Evolutionary conservation across 2,329 filamentous ascomycete species (phyloP).

Genomic region (Zasmidium angulare): DNA sequence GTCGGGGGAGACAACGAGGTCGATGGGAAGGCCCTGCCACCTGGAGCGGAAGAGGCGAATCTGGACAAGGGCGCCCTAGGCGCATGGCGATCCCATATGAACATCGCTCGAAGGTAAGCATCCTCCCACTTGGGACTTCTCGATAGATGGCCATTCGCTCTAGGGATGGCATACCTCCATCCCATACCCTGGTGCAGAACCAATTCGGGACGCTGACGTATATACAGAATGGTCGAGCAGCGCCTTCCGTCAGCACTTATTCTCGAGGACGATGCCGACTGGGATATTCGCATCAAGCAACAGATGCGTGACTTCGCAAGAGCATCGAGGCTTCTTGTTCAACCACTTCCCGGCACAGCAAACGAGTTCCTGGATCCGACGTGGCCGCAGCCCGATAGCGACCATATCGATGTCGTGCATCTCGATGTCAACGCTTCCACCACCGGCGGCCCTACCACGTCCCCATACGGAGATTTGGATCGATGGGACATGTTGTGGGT

Average conservation of each 20-base stretch:
- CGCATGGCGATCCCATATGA: constrained; percentile 30
- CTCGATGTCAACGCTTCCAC: constrained; percentile 15
- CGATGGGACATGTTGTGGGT: constrained; percentile 39
- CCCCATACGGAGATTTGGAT: constrained; percentile 40
- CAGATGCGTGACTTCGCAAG: constrained; percentile 38
- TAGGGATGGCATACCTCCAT: too few species aligned
- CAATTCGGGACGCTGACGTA: constrained; percentile 23
- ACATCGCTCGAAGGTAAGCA: constrained; percentile 24
- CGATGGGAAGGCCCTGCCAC: constrained; percentile 33
- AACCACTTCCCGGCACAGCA: constrained; percentile 20
- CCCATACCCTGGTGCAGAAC: not conserved
- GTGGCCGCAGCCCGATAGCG: constrained; percentile 12
- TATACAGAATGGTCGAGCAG: constrained; percentile 36
- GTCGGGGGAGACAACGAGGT: constrained; percentile 47
- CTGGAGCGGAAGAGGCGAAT: constrained; percentile 29
- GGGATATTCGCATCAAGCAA: constrained; percentile 43
- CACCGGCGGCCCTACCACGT: constrained; percentile 24
- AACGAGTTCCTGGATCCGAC: constrained; percentile 23
- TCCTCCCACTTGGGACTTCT: too few species aligned
- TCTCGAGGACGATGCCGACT: constrained; percentile 47
- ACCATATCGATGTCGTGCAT: constrained; percentile 6
- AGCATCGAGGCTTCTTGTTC: constrained; percentile 39
- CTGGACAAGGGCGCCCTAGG: constrained; percentile 23
- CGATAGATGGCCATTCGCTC: too few species aligned
- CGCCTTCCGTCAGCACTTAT: constrained; percentile 42